A percentile compares a stretch with the other conserved stretches of the same genome.
Evolutionary conservation across 768 basidiomycete genomes (phyloP).

Genomic region (Tylopilus subfusipes): DNA sequence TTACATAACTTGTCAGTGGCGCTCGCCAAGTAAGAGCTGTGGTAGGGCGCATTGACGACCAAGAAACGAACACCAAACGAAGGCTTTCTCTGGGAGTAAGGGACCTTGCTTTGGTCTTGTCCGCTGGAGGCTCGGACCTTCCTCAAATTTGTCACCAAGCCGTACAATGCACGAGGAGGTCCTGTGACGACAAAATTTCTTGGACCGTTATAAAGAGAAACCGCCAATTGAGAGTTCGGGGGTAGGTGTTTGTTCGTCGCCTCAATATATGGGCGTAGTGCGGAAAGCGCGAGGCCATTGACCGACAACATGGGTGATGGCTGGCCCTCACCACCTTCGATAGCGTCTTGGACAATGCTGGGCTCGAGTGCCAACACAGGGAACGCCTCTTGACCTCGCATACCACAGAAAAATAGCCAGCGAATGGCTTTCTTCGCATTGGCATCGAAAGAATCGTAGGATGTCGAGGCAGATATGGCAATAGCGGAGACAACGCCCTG

Average conservation of each 20-base stretch:
- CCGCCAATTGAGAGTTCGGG: slow-evolving; percentile 67
- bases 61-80: slow-evolving; percentile 92
- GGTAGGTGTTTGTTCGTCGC: slow-evolving; percentile 88
- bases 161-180: slow-evolving; percentile 86
- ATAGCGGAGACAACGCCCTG: slow-evolving; percentile 97
- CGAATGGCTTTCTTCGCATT: slow-evolving; percentile 83
- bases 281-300: slow-evolving; percentile 71
- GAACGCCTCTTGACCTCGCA: slow-evolving; percentile 92
- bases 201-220: slow-evolving; percentile 93
- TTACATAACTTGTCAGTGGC: slow-evolving; percentile 71
- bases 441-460: slow-evolving; percentile 66
- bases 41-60: slow-evolving; percentile 94
- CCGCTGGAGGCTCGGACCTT: slow-evolving; percentile 86
- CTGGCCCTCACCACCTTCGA: slow-evolving; percentile 90
- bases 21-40: slow-evolving; percentile 78
- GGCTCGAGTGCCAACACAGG: slow-evolving; percentile 90
- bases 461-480: slow-evolving; percentile 74
- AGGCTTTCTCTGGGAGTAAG: slow-evolving; percentile 92
- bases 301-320: slow-evolving; percentile 94
- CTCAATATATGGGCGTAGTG: slow-evolving; percentile 75
- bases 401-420: slow-evolving; percentile 92
- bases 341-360: slow-evolving; percentile 76
- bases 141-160: slow-evolving; percentile 85
- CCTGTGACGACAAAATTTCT: slow-evolving; percentile 92
- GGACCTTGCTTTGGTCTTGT: slow-evolving; percentile 89